phyloP scores from a whole-genome alignment of 306 rosid genomes.

The Casuarina cunninghamiana region DNA sequence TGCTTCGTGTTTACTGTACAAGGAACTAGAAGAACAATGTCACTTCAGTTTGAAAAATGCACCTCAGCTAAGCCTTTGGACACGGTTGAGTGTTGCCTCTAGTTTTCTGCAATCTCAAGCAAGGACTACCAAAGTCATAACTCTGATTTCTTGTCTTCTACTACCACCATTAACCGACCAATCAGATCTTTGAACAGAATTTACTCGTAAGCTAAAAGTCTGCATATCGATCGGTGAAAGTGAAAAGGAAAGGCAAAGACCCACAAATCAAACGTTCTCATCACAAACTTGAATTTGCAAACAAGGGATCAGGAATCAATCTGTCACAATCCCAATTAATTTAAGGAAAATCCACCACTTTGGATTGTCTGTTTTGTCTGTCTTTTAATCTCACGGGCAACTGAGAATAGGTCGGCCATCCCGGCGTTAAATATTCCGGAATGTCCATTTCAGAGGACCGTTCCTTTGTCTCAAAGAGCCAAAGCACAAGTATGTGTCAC shows the following conservation, averaged over 20 bases:
- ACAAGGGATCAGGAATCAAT: too few species aligned
- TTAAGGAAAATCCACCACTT: too few species aligned
- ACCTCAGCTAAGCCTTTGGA: not conserved
- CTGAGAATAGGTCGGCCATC: not conserved
- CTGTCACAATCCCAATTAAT: too few species aligned
- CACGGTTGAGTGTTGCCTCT: not conserved
- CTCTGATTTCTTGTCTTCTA: not conserved
- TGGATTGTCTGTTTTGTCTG: too few species aligned
- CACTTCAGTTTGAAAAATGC: not conserved
- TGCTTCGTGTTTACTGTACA: not conserved
- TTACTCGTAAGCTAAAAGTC: not conserved
- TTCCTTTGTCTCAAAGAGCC: not conserved
- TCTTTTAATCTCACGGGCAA: not conserved
- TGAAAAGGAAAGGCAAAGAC: not conserved
- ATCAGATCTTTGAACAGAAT: not conserved
- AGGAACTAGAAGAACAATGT: not conserved
- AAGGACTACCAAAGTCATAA: not conserved
- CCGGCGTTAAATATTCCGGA: not conserved
- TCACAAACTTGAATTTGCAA: too few species aligned
- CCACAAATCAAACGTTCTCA: not conserved
- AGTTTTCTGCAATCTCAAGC: not conserved
- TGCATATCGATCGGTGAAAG: too few species aligned
- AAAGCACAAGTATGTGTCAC: not conserved
- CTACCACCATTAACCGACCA: not conserved
- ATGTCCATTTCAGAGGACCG: conserved; percentile 5